phyloP scores from a whole-genome alignment of 345 rosid genomes.

The Moricandia arvensis region DNA sequence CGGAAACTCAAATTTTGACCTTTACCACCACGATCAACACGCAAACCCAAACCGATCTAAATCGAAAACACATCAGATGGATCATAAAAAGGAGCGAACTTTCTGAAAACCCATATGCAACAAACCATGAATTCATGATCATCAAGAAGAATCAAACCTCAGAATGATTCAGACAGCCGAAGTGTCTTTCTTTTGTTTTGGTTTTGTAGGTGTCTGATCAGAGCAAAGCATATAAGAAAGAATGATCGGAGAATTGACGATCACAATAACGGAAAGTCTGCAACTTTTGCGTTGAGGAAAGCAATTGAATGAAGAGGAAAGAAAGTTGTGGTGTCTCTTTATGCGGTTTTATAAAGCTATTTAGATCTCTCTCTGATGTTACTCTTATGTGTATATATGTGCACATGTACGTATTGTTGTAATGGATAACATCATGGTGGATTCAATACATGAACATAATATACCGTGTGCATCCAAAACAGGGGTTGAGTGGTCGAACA shows the following conservation, averaged over 20 bases:
- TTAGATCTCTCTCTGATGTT: conserved; percentile 31
- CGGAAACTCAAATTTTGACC: conserved; percentile 36
- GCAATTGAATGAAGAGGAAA: conserved; percentile 25
- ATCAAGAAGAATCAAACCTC: conserved; percentile 22
- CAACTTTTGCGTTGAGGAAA: conserved; percentile 24
- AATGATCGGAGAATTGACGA: conserved; percentile 26
- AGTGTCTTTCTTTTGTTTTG: conserved; percentile 20
- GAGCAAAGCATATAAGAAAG: conserved; percentile 8
- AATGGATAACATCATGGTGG: conserved; percentile 15
- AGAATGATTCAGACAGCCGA: conserved; percentile 36
- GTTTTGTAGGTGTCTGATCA: conserved; percentile 41
- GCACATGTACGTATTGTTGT: not conserved
- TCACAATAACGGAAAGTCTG: conserved; percentile 30
- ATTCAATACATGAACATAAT: conserved; percentile 9
- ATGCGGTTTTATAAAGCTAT: conserved; percentile 45
- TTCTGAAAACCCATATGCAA: conserved; percentile 54
- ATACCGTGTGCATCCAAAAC: conserved; percentile 35
- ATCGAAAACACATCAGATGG: conserved; percentile 13
- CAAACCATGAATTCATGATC: conserved; percentile 44
- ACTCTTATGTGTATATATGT: not conserved
- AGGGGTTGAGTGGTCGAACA: conserved; percentile 31
- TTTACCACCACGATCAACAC: not conserved
- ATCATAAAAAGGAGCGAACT: conserved; percentile 30
- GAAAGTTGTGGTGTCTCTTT: conserved; percentile 41
- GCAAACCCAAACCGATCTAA: conserved; percentile 21